Evolutionary conservation across 208 protist genomes (phyloP).

Genomic region (Wallacemonas sp.): DNA sequence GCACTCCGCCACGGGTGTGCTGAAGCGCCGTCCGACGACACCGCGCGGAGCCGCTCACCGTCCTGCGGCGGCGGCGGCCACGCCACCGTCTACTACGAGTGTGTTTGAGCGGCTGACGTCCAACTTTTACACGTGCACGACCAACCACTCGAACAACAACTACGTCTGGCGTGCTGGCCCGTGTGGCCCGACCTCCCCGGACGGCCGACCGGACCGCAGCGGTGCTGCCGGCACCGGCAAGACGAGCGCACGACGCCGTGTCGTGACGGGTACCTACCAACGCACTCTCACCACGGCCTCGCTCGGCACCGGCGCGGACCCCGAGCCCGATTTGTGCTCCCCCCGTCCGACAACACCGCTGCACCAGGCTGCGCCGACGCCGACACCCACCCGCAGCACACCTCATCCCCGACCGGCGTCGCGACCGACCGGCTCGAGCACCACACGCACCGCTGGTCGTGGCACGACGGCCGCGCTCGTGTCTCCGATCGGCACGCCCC

Average conservation of each 20-base stretch:
- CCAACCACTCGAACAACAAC: conserved; percentile 6
- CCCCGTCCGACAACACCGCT: not conserved
- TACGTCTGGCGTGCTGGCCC: not conserved
- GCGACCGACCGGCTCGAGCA: not conserved
- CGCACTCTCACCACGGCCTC: not conserved
- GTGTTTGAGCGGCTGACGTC: conserved; percentile 46
- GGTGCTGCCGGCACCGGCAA: too few relatives aligned
- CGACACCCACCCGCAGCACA: not conserved
- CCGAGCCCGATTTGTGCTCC: not conserved
- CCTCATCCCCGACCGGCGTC: not conserved
- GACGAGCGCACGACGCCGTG: too few relatives aligned
- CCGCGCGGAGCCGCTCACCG: not conserved
- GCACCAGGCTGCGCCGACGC: too few relatives aligned
- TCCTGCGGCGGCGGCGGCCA: not conserved
- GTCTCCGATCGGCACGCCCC: not conserved
- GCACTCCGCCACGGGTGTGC: not conserved
- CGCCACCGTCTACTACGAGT: not conserved
- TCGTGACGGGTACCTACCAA: too few relatives aligned
- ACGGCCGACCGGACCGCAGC: too few relatives aligned
- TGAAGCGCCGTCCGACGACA: not conserved
- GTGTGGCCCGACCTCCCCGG: not conserved
- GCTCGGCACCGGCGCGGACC: not conserved
- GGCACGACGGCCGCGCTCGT: conserved; percentile 5
- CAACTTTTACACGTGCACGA: conserved; percentile 29
- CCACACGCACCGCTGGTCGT: not conserved